phyloP scores from a whole-genome alignment of 306 rosid species.

The Dryas alaskensis region DNA sequence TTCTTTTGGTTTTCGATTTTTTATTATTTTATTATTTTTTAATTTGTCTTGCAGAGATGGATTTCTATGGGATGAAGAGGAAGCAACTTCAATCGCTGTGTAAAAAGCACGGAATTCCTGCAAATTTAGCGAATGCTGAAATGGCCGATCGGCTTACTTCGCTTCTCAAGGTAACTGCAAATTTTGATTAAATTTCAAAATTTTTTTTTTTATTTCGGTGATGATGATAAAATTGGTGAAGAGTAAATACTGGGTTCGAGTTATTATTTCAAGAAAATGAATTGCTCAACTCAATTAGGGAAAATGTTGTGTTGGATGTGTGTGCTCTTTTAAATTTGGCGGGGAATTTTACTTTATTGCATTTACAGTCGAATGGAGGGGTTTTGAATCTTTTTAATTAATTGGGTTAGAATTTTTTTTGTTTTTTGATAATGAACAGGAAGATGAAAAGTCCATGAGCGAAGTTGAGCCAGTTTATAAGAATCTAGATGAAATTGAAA shows the following conservation, averaged over 20 bases:
- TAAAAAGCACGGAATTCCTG: conserved; percentile 48
- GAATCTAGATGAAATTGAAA: conserved; percentile 2
- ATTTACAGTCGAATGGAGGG: too few relatives aligned
- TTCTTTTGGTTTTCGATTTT: too few relatives aligned
- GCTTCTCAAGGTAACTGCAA: conserved; percentile 31
- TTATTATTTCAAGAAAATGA: neutral
- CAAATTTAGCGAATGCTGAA: conserved; percentile 40
- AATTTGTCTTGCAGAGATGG: conserved; percentile 22
- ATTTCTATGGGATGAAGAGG: conserved; percentile 45
- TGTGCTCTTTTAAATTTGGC: too few relatives aligned
- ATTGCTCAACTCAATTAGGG: neutral
- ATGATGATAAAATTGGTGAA: neutral
- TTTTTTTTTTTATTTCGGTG: neutral
- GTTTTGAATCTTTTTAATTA: neutral
- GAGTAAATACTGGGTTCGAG: neutral
- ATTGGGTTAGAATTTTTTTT: neutral
- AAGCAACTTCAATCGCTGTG: conserved; percentile 41
- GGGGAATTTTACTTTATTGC: too few relatives aligned
- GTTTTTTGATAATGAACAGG: conserved; percentile 4
- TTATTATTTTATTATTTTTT: neutral
- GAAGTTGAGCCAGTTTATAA: neutral
- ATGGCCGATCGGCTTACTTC: conserved; percentile 40
- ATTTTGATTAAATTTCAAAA: neutral
- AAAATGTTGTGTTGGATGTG: neutral
- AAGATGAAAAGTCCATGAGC: conserved; percentile 5